Base-by-base conservation (phyloP, 1,284 basidiomycete genomes). In the Phaffia rhodozyma region DNA sequence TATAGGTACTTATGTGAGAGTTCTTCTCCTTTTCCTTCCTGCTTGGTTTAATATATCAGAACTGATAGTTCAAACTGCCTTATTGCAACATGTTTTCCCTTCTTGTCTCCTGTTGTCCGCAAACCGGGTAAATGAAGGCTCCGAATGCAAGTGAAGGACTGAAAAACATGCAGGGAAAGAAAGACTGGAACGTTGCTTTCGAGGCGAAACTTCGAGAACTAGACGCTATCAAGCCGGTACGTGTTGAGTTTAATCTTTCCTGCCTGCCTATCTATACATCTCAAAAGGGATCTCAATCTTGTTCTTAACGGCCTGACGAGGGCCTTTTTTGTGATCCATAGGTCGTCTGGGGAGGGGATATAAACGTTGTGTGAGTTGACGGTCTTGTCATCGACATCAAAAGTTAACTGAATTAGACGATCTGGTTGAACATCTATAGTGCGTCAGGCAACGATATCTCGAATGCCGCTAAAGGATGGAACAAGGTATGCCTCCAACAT, bases 281-380 rank as follows among this genome's bases (percentile, higher is more conserved):
- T n/a, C 20, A 2, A 7, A 7, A 29, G 29, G 27, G 4, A 9
- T 29, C 20, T n/a, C 32, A 7, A 18, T 30, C 27, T 55, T 55
- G 29, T 21, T 21, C 55, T 25, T 1, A 9, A 23, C 47, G 38
- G 13, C 7, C 38, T 43, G 38, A 43, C 53, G 48, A 51, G 59
- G 34, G 64, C 60, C 43, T 56, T 58, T 21, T 55, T 55, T 32
- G 58, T 55, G 34, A 34, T 55, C 18, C 58, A 62, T 50, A 60
- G 18, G 60, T 66, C 18, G 25, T 66, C 51, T 66, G 64, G 64
- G 60, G 64, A 30, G 64, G 64, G 6, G 64, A 66, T 55, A 25
- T 66, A 32, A 66, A 66, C 60, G 64, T 66, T 32, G 60, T 58
- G 38, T 43, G 38, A 43, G 38, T 43, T 2, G 16, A 43, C 16